Conservation (phyloP, 2,329 filamentous ascomycete genomes). For the Lecanicillium sp. region DNA sequence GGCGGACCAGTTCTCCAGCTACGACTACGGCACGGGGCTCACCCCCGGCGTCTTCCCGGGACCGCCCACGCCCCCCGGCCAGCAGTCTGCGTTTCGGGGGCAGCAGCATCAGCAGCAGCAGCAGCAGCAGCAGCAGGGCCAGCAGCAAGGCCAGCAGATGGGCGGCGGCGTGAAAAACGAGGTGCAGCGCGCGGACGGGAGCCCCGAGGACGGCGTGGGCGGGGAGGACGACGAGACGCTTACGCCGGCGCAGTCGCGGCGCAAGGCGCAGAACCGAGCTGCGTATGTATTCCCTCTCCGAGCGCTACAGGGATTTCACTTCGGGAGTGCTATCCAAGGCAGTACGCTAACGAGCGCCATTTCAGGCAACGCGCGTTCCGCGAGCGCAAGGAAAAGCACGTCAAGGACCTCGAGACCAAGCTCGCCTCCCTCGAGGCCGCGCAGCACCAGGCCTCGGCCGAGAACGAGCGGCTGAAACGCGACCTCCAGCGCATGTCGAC, state of each 20-base stretch:
- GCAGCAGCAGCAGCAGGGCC: conserved; percentile 20
- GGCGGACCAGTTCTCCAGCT: conserved; percentile 43
- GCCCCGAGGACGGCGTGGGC: conserved; percentile 33
- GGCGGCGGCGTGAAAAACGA: not conserved
- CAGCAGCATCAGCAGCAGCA: conserved; percentile 21
- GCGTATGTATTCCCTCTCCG: conserved; percentile 43
- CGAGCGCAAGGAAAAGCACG: conserved; percentile 89
- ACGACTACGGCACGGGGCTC: conserved; percentile 38
- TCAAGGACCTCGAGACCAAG: conserved; percentile 87
- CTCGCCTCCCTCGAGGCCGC: conserved; percentile 70
- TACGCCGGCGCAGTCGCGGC: conserved; percentile 51
- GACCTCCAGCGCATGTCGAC: conserved; percentile 79
- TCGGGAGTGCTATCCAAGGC: not conserved
- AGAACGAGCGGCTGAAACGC: conserved; percentile 81
- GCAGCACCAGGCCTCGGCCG: conserved; percentile 64
- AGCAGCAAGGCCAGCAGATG: conserved; percentile 21
- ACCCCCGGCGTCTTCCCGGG: conserved; percentile 24
- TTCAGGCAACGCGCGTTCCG: conserved; percentile 87
- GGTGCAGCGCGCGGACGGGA: not conserved
- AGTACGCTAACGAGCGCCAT: conserved; percentile 15
- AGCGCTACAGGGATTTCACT: not conserved
- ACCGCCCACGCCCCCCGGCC: conserved; percentile 47
- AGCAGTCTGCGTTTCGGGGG: conserved; percentile 24
- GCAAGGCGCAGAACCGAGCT: conserved; percentile 56
- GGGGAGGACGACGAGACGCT: conserved; percentile 52